Evolutionary conservation across 2,329 filamentous ascomycete genomes (phyloP).

Genomic region (Mariannaea sp.): DNA sequence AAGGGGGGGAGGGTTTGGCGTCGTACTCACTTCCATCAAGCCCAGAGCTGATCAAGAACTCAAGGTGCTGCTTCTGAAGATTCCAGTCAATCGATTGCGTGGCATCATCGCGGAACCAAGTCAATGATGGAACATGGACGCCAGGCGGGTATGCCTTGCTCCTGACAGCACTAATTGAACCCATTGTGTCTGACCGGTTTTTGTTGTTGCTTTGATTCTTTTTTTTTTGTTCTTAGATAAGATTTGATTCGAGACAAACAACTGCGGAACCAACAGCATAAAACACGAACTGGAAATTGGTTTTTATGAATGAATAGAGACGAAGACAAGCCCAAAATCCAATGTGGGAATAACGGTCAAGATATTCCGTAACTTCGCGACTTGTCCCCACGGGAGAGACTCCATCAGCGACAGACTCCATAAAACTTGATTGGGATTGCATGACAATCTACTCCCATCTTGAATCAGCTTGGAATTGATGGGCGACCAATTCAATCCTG

Average conservation of each 20-base stretch:
- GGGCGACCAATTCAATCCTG: no score
- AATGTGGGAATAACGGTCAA: conserved; percentile 18
- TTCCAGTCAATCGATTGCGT: conserved; percentile 61
- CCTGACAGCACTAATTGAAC: conserved; percentile 36
- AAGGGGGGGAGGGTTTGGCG: fast-evolving
- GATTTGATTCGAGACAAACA: neutral
- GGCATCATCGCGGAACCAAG: conserved; percentile 55
- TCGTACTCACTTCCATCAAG: conserved; percentile 51
- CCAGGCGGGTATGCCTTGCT: conserved; percentile 51
- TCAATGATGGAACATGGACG: conserved; percentile 61
- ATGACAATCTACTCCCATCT: no score
- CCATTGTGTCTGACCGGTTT: conserved; percentile 34
- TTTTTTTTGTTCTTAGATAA: neutral
- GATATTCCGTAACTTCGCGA: conserved; percentile 17
- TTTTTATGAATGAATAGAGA: conserved; percentile 3
- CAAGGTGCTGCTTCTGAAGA: conserved; percentile 56
- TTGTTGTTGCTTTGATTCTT: no score
- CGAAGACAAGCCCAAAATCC: conserved; percentile 6
- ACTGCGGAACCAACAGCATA: neutral
- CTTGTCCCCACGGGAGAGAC: conserved; percentile 17
- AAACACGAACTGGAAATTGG: neutral
- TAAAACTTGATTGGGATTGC: no score
- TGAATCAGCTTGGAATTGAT: no score
- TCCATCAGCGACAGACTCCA: conserved; percentile 18
- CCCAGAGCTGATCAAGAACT: conserved; percentile 58